Evolutionary conservation across 306 rosid genomes (phyloP).

Genomic region (Prunus davidiana): DNA sequence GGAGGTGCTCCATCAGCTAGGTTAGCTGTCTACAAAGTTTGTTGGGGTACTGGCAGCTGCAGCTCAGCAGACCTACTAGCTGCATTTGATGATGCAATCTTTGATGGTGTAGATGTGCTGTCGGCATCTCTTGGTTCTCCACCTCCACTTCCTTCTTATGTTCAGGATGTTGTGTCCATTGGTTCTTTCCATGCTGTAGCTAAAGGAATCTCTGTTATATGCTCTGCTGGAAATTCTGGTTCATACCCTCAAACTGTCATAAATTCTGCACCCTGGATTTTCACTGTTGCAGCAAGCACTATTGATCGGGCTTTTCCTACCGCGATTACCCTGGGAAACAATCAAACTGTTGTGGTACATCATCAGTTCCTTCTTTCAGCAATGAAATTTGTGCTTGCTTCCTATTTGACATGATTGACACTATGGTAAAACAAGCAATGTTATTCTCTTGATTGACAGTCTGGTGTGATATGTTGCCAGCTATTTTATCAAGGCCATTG

Average conservation of each 20-base stretch:
- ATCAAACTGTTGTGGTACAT: slow-evolving; percentile 53
- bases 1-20: slow-evolving; percentile 67
- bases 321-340: slow-evolving; percentile 48
- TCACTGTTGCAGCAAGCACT: slow-evolving; percentile 60
- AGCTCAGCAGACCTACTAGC: slow-evolving; percentile 61
- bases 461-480: neutral
- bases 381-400: neutral
- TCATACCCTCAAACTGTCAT: slow-evolving; percentile 59
- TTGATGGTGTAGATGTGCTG: slow-evolving; percentile 53
- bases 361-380: slow-evolving; percentile 18
- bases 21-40: slow-evolving; percentile 55
- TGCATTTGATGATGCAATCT: slow-evolving; percentile 63
- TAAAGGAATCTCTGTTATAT: slow-evolving; percentile 50
- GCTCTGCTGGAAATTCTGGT: slow-evolving; percentile 64
- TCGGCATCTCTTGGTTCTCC: slow-evolving; percentile 52
- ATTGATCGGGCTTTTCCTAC: slow-evolving; percentile 56
- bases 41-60: slow-evolving; percentile 59
- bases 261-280: slow-evolving; percentile 60
- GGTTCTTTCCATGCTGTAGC: slow-evolving; percentile 60
- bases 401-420: neutral
- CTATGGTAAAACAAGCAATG: neutral
- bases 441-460: neutral
- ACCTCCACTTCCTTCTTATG: slow-evolving; percentile 51
- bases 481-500: neutral
- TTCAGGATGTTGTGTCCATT: slow-evolving; percentile 50